Evolutionary conservation across 2,329 filamentous ascomycete species (phyloP).

Genomic region (Pseudogymnoascus sp.): DNA sequence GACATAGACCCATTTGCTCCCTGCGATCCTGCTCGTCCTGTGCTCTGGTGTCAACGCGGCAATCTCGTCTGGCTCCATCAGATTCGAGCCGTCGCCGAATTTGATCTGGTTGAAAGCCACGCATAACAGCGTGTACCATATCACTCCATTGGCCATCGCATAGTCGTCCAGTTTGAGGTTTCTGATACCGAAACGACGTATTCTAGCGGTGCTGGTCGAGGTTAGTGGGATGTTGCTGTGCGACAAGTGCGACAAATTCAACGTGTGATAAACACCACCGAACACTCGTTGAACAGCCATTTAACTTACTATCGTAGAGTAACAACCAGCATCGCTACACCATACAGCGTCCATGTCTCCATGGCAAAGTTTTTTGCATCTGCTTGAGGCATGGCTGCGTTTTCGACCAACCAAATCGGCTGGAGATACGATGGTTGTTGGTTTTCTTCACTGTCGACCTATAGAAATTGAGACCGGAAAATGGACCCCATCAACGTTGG

Average conservation of each 20-base stretch:
- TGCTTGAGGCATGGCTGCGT: neutral
- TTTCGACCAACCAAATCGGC: neutral
- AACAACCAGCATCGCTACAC: conserved; percentile 16
- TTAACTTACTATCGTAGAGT: conserved; percentile 16
- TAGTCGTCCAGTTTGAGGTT: conserved; percentile 37
- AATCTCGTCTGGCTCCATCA: conserved; percentile 34
- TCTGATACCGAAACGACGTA: conserved; percentile 32
- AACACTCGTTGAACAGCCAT: neutral
- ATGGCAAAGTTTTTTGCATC: conserved; percentile 11
- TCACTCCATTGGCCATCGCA: conserved; percentile 34
- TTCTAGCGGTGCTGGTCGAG: conserved; percentile 28
- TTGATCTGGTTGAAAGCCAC: conserved; percentile 37
- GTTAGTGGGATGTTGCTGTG: conserved; percentile 10
- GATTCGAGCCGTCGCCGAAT: conserved; percentile 38
- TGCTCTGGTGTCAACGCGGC: conserved; percentile 31
- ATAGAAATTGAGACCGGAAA: too few relatives aligned
- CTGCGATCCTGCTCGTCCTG: conserved; percentile 29
- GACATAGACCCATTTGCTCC: conserved; percentile 43
- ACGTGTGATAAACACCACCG: too few relatives aligned
- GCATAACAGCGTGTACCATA: conserved; percentile 39
- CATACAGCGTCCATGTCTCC: conserved; percentile 20
- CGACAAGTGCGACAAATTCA: neutral
- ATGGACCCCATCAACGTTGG: too few relatives aligned
- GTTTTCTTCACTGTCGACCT: too few relatives aligned
- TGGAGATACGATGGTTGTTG: neutral